Percentiles rank a stretch among this genome's conserved stretches.
phyloP scores from a whole-genome alignment of 148 eudicot genomes.

The Bassia scoparia region DNA sequence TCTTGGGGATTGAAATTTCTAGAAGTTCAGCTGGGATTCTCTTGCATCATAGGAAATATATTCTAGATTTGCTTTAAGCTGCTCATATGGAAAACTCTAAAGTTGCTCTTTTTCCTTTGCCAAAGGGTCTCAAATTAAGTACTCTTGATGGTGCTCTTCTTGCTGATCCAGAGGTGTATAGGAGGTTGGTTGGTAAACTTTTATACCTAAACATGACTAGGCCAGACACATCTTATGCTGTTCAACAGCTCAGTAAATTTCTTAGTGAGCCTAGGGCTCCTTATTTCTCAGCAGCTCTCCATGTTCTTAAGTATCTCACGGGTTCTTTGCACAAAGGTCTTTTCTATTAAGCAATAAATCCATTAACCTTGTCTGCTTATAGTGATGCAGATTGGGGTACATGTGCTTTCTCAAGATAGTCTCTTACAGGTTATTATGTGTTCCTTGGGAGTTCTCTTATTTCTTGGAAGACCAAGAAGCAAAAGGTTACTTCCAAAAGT shows the following conservation, averaged over 20 bases:
- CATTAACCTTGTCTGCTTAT: neutral
- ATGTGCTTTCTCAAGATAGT: neutral
- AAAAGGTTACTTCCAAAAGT: too few species aligned
- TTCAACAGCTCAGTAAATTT: neutral
- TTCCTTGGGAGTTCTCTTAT: too few species aligned
- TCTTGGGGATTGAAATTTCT: too few species aligned
- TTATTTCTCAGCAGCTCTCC: neutral
- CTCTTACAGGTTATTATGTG: neutral
- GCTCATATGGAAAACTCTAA: neutral
- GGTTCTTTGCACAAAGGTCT: neutral
- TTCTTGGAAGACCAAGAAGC: too few species aligned
- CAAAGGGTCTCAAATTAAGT: neutral
- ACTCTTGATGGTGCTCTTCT: neutral
- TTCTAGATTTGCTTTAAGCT: too few species aligned
- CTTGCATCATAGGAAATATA: too few species aligned
- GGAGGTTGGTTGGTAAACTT: neutral
- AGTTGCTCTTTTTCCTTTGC: neutral
- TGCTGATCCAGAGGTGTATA: neutral
- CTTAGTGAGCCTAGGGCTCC: neutral
- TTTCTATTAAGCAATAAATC: neutral
- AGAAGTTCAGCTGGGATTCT: too few species aligned
- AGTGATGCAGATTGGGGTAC: conserved; percentile 2
- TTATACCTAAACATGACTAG: neutral
- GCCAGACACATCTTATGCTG: neutral
- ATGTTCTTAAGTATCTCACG: neutral